phyloP scores from a whole-genome alignment of 129 eudicot genomes.

The Dittrichia graveolens region DNA sequence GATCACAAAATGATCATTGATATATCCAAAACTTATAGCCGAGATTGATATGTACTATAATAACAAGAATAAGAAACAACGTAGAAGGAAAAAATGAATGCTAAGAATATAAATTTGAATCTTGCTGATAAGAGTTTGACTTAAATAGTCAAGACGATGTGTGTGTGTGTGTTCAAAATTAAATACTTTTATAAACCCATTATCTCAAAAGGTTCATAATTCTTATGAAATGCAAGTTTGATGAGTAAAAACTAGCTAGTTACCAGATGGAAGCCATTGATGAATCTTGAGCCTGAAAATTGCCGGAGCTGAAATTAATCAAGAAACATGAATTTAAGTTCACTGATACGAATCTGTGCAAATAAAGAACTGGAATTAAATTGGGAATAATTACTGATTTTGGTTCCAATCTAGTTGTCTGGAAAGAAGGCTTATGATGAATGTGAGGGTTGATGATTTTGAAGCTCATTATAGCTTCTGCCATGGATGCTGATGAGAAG shows the following conservation, averaged over 20 bases:
- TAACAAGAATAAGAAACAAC: no score
- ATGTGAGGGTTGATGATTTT: slow-evolving; percentile 46
- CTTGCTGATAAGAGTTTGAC: not conserved
- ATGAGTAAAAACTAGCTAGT: slow-evolving; percentile 22
- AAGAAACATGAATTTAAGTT: slow-evolving; percentile 13
- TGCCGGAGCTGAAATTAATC: slow-evolving; percentile 51
- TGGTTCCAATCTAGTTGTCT: slow-evolving; percentile 39
- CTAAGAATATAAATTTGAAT: not conserved
- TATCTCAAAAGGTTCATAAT: slow-evolving; percentile 8
- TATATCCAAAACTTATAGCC: not conserved
- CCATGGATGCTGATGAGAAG: slow-evolving; percentile 47
- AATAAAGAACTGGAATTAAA: not conserved
- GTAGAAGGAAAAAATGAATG: not conserved
- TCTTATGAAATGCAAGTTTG: not conserved
- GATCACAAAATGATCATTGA: not conserved
- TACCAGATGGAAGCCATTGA: slow-evolving; percentile 46
- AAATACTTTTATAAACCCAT: slow-evolving; percentile 8
- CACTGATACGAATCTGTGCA: not conserved
- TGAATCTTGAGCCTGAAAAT: slow-evolving; percentile 49
- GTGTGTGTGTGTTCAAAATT: not conserved
- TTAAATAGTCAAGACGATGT: slow-evolving; percentile 7
- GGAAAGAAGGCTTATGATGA: slow-evolving; percentile 33
- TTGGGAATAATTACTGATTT: slow-evolving; percentile 31
- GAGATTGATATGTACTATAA: not conserved
- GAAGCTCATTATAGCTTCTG: slow-evolving; percentile 68